Evolutionary conservation across 805 yeast species (phyloP).

Genomic region (Jamesozyma gamospora): DNA sequence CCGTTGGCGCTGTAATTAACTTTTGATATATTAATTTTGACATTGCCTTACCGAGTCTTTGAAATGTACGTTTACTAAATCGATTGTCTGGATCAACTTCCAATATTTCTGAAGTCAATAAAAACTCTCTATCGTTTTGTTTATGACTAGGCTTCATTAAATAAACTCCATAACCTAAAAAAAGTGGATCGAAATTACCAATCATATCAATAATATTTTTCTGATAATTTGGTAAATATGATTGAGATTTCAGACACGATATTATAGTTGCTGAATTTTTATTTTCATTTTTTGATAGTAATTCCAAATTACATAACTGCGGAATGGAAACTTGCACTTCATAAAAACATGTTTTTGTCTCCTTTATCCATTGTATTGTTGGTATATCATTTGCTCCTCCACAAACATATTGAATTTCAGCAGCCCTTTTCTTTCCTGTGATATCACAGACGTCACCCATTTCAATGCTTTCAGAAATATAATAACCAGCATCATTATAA

Average conservation of each 20-base stretch:
- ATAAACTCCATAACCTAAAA: slow-evolving; percentile 22
- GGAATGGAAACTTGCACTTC: slow-evolving; percentile 43
- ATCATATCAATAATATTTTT: slow-evolving; percentile 10
- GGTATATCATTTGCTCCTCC: slow-evolving; percentile 23
- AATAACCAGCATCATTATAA: slow-evolving; percentile 29
- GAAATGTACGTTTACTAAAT: slow-evolving; percentile 1
- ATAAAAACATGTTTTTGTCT: slow-evolving; percentile 49
- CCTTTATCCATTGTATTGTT: slow-evolving; percentile 34
- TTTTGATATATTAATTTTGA: slow-evolving; percentile 13
- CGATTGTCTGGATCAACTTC: neutral
- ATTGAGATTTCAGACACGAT: slow-evolving; percentile 6
- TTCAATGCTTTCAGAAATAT: slow-evolving; percentile 29
- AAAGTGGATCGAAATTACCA: slow-evolving; percentile 16
- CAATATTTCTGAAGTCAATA: slow-evolving; percentile 3
- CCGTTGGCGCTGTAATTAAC: slow-evolving; percentile 13
- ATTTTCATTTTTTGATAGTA: slow-evolving; percentile 19
- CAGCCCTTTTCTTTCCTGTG: slow-evolving; percentile 41
- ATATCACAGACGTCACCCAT: slow-evolving; percentile 53
- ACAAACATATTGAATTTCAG: slow-evolving; percentile 51
- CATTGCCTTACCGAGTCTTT: slow-evolving; percentile 16
- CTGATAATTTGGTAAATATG: neutral
- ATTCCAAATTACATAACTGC: slow-evolving; percentile 35
- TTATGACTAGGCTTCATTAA: slow-evolving; percentile 9
- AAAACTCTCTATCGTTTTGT: neutral
- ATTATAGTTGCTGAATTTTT: slow-evolving; percentile 14